Percentiles rank a stretch among this genome's conserved stretches.
phyloP scores from a whole-genome alignment of 371 early-diverging fungal species.

The Mortierella sp. region DNA sequence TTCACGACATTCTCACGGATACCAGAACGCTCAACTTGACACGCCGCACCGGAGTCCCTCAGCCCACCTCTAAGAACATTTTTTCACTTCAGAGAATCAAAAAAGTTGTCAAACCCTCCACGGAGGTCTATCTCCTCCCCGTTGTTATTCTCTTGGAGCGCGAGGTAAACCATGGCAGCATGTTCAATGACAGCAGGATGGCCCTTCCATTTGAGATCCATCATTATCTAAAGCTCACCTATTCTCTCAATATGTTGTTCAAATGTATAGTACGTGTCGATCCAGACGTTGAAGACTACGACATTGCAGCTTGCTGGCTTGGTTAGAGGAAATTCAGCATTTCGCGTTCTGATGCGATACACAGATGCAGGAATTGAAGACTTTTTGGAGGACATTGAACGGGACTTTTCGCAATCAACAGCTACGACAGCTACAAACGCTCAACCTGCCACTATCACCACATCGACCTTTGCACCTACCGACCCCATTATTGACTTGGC shows the following conservation, averaged over 20 bases:
- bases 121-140: conserved; percentile 49
- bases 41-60: conserved; percentile 42
- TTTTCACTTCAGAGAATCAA: conserved; percentile 46
- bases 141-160: conserved; percentile 50
- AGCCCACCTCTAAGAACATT: conserved; percentile 44
- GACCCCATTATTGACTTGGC: neutral
- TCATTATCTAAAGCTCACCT: neutral
- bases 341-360: conserved; percentile 63
- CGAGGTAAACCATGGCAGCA: conserved; percentile 26
- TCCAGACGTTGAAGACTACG: conserved; percentile 60
- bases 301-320: conserved; percentile 67
- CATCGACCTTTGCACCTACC: neutral
- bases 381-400: conserved; percentile 59
- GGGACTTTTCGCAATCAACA: conserved; percentile 22
- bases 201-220: neutral
- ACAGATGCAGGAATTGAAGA: conserved; percentile 63
- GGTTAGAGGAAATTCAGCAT: conserved; percentile 63
- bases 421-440: conserved; percentile 10
- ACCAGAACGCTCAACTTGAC: conserved; percentile 49
- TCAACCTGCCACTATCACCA: conserved; percentile 13
- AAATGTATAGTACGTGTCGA: conserved; percentile 60
- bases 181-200: neutral
- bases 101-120: conserved; percentile 42
- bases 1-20: neutral
- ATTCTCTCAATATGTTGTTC: neutral